Conservation (phyloP, 805 yeast species). For the Ogataea zsoltii region DNA sequence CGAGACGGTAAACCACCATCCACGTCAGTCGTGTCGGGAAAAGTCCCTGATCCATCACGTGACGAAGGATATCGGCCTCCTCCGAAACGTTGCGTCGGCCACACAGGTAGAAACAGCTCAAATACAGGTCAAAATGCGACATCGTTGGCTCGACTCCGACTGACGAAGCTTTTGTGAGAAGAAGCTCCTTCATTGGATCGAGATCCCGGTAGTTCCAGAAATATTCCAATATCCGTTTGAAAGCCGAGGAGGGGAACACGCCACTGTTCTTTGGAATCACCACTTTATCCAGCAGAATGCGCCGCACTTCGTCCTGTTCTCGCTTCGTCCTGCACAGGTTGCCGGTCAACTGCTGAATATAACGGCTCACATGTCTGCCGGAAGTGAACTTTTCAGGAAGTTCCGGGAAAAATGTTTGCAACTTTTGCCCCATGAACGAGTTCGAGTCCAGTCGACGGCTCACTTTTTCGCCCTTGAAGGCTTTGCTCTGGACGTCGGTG, state of each 20-base stretch:
- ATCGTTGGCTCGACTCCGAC: conserved; percentile 15
- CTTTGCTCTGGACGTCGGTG: not conserved
- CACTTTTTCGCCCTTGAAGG: conserved; percentile 3
- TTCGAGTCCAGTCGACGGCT: not conserved
- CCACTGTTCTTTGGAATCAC: conserved; percentile 1
- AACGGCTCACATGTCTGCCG: not conserved
- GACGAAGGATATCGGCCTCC: conserved; percentile 3
- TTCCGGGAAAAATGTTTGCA: not conserved
- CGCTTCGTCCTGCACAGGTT: not conserved
- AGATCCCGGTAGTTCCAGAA: conserved; percentile 8
- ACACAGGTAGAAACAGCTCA: conserved; percentile 4
- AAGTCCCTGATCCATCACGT: conserved; percentile 10
- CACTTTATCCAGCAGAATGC: not conserved
- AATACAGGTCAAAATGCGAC: conserved; percentile 8
- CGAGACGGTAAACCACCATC: conserved; percentile 9
- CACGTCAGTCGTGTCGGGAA: conserved; percentile 17
- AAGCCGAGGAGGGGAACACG: conserved; percentile 1
- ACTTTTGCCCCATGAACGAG: not conserved
- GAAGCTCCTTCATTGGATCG: conserved; percentile 7
- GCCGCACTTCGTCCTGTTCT: not conserved
- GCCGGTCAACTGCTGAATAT: not conserved
- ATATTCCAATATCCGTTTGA: conserved; percentile 2
- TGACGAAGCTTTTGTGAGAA: conserved; percentile 9
- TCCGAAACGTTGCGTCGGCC: not conserved
- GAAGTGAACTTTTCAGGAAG: not conserved